Percentiles rank a stretch among this genome's conserved stretches.
These are phyloP conservation scores for Clausena lansium DNA, from an alignment of 345 rosid species.

Conservation along the genomic window DNA sequence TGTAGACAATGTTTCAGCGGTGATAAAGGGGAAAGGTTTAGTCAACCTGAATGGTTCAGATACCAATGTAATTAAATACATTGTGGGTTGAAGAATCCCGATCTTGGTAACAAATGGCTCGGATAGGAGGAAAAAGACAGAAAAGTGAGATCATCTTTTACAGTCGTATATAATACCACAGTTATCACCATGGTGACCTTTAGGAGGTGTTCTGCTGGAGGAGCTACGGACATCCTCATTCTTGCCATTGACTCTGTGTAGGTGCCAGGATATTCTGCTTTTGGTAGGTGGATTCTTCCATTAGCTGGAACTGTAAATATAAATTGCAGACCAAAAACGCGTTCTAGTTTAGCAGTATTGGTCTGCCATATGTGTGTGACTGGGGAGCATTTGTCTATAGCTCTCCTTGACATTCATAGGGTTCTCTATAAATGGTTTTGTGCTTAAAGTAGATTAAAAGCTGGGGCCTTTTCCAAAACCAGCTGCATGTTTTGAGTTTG, in stretches of 20 bases:
- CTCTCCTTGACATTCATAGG: slow-evolving; percentile 16
- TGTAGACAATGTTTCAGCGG: slow-evolving; percentile 32
- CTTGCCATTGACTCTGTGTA: slow-evolving; percentile 30
- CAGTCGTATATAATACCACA: slow-evolving; percentile 23
- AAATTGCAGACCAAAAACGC: slow-evolving; percentile 16
- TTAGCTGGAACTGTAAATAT: slow-evolving; percentile 41
- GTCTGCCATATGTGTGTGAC: slow-evolving; percentile 12
- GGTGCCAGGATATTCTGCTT: slow-evolving; percentile 21
- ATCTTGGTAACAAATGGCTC: slow-evolving; percentile 23
- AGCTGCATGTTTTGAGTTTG: slow-evolving; percentile 8
- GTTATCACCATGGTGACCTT: slow-evolving; percentile 23
- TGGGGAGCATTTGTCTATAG: slow-evolving; percentile 28
- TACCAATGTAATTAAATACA: slow-evolving; percentile 39
- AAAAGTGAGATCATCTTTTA: background rate
- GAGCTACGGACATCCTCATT: slow-evolving; percentile 27
- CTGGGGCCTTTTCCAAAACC: slow-evolving; percentile 11
- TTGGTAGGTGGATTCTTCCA: slow-evolving; percentile 21
- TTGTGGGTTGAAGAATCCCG: slow-evolving; percentile 32
- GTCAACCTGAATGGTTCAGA: slow-evolving; percentile 27
- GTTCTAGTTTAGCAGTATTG: background rate
- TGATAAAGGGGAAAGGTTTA: slow-evolving; percentile 26
- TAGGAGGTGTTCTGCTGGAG: slow-evolving; percentile 21
- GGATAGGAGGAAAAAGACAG: slow-evolving; percentile 18
- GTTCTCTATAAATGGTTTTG: slow-evolving; percentile 12
- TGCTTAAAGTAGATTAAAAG: slow-evolving; percentile 13